Percentiles rank a stretch among this genome's conserved stretches.
phyloP scores from a whole-genome alignment of 805 yeast species.

The Metschnikowia gelsemii region DNA sequence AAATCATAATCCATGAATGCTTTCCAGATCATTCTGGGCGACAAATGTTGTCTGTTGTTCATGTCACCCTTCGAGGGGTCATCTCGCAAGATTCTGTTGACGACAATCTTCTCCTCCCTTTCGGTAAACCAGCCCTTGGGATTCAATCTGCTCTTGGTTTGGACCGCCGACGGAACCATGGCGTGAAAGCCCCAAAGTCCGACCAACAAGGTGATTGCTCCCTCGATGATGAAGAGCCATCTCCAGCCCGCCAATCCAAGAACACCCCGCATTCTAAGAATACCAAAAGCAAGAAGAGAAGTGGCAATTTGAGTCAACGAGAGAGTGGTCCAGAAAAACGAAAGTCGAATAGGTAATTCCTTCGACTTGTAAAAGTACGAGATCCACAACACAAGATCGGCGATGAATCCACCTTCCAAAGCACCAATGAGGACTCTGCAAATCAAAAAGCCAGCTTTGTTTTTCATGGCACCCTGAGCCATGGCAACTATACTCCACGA shows the following conservation, averaged over 20 bases:
- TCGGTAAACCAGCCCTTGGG: conserved; percentile 51
- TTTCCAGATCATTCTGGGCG: conserved; percentile 37
- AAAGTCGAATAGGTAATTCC: conserved; percentile 58
- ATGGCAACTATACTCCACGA: conserved; percentile 60
- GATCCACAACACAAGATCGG: conserved; percentile 52
- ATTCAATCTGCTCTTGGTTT: conserved; percentile 51
- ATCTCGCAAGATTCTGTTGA: conserved; percentile 57
- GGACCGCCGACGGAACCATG: conserved; percentile 58
- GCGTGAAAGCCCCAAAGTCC: conserved; percentile 45
- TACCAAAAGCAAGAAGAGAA: conserved; percentile 51
- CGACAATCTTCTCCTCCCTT: conserved; percentile 56
- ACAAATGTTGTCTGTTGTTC: conserved; percentile 58
- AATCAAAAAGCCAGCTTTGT: conserved; percentile 43
- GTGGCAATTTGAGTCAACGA: conserved; percentile 48
- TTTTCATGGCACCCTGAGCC: conserved; percentile 46
- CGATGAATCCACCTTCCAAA: conserved; percentile 66
- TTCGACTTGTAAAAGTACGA: conserved; percentile 61
- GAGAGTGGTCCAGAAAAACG: conserved; percentile 59
- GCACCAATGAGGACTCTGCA: conserved; percentile 54
- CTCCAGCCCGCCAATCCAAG: conserved; percentile 55
- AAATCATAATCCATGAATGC: conserved; percentile 50
- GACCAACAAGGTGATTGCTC: conserved; percentile 51
- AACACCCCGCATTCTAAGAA: conserved; percentile 49
- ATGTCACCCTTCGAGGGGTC: conserved; percentile 63
- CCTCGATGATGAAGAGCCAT: conserved; percentile 67